A percentile compares a stretch with the other conserved stretches of the same genome.
Conservation (phyloP, 73 alveolate genomes). For the Paramecium tetraurelia region DNA sequence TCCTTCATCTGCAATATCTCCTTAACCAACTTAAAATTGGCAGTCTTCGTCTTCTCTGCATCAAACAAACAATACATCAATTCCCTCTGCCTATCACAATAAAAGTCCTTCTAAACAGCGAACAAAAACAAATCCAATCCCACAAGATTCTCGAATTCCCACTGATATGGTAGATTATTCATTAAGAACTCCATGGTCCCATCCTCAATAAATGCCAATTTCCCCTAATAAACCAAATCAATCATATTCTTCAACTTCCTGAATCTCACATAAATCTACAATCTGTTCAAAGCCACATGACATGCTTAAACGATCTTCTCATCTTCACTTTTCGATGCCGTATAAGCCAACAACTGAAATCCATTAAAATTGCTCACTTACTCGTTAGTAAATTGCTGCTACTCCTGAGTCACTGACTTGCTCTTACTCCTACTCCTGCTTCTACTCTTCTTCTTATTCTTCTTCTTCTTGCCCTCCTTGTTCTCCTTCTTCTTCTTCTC, state of each 20-base stretch:
- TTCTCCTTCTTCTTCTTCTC: slow-evolving; percentile 29
- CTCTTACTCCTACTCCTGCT: not conserved
- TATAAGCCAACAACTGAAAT: not conserved
- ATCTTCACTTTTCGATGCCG: not conserved
- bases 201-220: not conserved
- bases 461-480: slow-evolving; percentile 34
- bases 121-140: not conserved
- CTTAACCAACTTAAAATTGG: slow-evolving; percentile 22
- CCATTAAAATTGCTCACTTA: slow-evolving; percentile 23
- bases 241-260: slow-evolving; percentile 5
- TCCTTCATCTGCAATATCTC: not conserved
- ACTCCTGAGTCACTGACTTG: not conserved
- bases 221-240: slow-evolving; percentile 5
- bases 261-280: slow-evolving; percentile 4
- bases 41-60: slow-evolving; percentile 37
- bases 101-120: slow-evolving; percentile 22
- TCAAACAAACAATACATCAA: slow-evolving; percentile 40
- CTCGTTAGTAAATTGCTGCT: not conserved
- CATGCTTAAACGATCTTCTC: slow-evolving; percentile 40
- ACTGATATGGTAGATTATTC: not conserved
- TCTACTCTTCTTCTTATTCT: not conserved
- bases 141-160: slow-evolving; percentile 16
- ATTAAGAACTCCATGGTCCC: not conserved
- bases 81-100: slow-evolving; percentile 34
- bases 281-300: slow-evolving; percentile 10